Percentiles rank a stretch among this genome's conserved stretches.
Evolutionary conservation across 495 filamentous ascomycete species (phyloP).

Genomic region (Aspergillus ostianus): DNA sequence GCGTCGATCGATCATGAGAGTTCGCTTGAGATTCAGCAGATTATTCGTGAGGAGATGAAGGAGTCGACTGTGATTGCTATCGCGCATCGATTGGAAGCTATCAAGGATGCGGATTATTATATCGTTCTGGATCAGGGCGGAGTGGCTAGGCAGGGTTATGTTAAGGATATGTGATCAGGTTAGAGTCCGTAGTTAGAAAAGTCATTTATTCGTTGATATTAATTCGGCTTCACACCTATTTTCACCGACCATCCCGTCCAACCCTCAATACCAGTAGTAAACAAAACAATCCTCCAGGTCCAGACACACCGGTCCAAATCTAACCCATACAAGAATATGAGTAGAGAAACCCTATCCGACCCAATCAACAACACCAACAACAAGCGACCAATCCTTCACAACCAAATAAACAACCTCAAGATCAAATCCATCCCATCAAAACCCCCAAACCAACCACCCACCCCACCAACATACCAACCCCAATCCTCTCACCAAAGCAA

Average conservation of each 20-base stretch:
- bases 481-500: neutral
- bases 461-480: neutral
- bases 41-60: constrained; percentile 70
- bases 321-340: too few species aligned
- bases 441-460: neutral
- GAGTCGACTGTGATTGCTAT: constrained; percentile 84
- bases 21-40: constrained; percentile 71
- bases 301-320: neutral
- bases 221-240: neutral
- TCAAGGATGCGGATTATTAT: constrained; percentile 72
- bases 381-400: neutral
- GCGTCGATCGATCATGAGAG: constrained; percentile 79
- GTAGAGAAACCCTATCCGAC: neutral
- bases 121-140: constrained; percentile 67
- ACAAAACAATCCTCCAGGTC: neutral
- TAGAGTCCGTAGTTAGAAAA: neutral
- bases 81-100: constrained; percentile 78
- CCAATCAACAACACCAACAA: neutral
- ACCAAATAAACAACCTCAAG: too few species aligned
- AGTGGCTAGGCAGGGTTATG: constrained; percentile 39
- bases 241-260: neutral
- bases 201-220: constrained; percentile 1
- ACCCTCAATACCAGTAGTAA: neutral
- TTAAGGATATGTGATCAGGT: constrained; percentile 22
- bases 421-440: neutral